A percentile compares a stretch with the other conserved stretches of the same genome.
Evolutionary conservation across 768 basidiomycete genomes (phyloP).

Genomic region (Leucosporidium yakuticum): DNA sequence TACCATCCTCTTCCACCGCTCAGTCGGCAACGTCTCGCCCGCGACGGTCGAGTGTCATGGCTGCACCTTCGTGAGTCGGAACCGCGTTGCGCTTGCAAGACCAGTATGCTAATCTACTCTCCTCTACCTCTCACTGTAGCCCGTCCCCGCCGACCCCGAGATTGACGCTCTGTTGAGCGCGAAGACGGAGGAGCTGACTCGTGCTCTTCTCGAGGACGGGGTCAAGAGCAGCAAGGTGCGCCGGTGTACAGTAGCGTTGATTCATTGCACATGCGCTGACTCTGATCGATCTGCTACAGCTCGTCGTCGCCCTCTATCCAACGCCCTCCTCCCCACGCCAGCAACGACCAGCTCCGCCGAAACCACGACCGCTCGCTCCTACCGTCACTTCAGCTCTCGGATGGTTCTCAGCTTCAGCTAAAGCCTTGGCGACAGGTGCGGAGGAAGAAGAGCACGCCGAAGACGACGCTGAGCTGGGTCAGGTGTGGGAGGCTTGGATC

Average conservation of each 20-base stretch:
- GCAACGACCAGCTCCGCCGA: not conserved
- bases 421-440: not conserved
- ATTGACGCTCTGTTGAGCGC: slow-evolving; percentile 9
- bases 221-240: not conserved
- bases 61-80: slow-evolving; percentile 16
- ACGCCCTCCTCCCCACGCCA: slow-evolving; percentile 9
- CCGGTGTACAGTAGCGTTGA: too few species aligned
- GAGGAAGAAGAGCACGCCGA: slow-evolving; percentile 8
- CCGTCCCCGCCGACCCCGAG: slow-evolving; percentile 5
- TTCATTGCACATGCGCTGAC: too few species aligned
- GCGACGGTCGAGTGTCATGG: slow-evolving; percentile 1
- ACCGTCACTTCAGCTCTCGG: slow-evolving; percentile 19
- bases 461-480: slow-evolving; percentile 1
- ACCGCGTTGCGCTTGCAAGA: too few species aligned
- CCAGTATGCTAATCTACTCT: too few species aligned
- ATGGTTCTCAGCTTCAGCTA: slow-evolving; percentile 20
- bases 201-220: not conserved
- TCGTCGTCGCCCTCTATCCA: slow-evolving; percentile 22
- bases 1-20: slow-evolving; percentile 24
- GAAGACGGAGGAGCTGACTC: slow-evolving; percentile 10
- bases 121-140: not conserved
- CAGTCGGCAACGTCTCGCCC: slow-evolving; percentile 6
- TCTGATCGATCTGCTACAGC: not conserved
- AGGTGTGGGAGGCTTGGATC: slow-evolving; percentile 21
- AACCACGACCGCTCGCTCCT: not conserved